Base-by-base conservation (phyloP, 306 rosid species). In the Cucurbita argyrosperma region DNA sequence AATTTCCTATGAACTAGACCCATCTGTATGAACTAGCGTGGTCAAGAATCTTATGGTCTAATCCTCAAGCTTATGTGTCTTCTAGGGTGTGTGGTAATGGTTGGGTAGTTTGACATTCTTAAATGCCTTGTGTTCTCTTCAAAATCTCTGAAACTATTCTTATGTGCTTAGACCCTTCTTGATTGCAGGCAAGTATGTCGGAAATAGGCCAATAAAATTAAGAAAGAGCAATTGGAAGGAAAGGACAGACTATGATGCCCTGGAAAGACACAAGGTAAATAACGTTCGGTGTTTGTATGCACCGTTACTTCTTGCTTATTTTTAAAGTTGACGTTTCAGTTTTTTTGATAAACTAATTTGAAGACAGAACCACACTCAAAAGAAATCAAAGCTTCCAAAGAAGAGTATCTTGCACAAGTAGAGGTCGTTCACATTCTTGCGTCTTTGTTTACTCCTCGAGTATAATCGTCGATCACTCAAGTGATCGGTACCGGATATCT, bases 171-270 rank as follows among this genome's bases (percentile, higher is more conserved):
- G 10, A 19, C 54, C 53, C 54, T 66, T 69, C 67, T 37, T 75
- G 54, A 67, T 82, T 69, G 57, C 85, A 95, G 99, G 99, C 46
- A 95, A 91, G 71, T 95, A 95, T 53, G 97, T 95, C 26, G 99
- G 99, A 74, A 95, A 95, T 77, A 83, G 97, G 38, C 99, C 99
- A 12, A 95, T 95, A 74, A 95, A 95, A 82, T 84, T 91, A 14
- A 94, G 96, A 23, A 95, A 91, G 84, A 95, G 99, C 75, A 95
- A 95, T 80, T 95, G 97, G 99, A 88, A 78, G 80, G 99, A 95
- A 85, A 88, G 99, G 84, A 95, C 83, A 56, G 97, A 95, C 63
- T 68, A 37, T 13, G 97, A 82, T 19, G 92, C 99, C 7, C 75
- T 87, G 66, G 96, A 82, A 65, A 84, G 87, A 81, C 96, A 88